These are phyloP conservation scores for Boletus rufocinnamomeus DNA, from an alignment of 768 basidiomycete species.

Conservation along the genomic window DNA sequence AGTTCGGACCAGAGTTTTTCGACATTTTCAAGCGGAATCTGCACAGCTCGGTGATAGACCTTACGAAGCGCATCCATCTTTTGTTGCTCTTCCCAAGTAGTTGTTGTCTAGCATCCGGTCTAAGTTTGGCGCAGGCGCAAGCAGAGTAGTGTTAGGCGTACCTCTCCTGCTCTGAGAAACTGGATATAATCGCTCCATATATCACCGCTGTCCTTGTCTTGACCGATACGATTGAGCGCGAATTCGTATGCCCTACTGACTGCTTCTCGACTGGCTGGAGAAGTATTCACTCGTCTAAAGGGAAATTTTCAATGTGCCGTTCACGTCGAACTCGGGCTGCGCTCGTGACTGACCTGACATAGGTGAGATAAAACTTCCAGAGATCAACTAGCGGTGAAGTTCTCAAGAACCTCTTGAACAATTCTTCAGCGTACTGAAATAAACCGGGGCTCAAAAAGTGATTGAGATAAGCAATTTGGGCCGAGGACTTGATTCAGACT, in stretches of 20 bases:
- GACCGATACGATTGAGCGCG: conserved; percentile 84
- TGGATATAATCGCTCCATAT: conserved; percentile 96
- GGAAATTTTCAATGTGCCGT: conserved; percentile 14
- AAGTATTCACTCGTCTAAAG: conserved; percentile 66
- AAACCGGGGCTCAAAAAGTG: conserved; percentile 69
- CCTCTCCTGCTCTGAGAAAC: conserved; percentile 80
- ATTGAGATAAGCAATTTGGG: conserved; percentile 82
- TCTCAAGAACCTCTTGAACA: conserved; percentile 88
- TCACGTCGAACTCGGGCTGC: conserved; percentile 9
- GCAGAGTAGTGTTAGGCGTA: conserved; percentile 37
- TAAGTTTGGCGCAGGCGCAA: conserved; percentile 5
- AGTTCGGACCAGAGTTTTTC: conserved; percentile 93
- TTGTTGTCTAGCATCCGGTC: conserved; percentile 49
- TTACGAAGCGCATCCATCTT: conserved; percentile 93
- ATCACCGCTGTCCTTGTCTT: conserved; percentile 88
- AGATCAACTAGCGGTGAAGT: conserved; percentile 86
- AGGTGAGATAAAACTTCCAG: conserved; percentile 92
- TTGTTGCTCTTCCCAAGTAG: conserved; percentile 94
- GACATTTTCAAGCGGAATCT: conserved; percentile 92
- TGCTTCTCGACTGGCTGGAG: conserved; percentile 67
- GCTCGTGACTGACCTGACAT: conserved; percentile 70
- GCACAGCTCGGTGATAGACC: conserved; percentile 91
- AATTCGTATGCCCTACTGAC: conserved; percentile 93
- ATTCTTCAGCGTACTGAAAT: conserved; percentile 75
- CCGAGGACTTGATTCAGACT: conserved; percentile 57